phyloP scores from a whole-genome alignment of 805 yeast genomes.

The Zygosaccharomyces bailii region DNA sequence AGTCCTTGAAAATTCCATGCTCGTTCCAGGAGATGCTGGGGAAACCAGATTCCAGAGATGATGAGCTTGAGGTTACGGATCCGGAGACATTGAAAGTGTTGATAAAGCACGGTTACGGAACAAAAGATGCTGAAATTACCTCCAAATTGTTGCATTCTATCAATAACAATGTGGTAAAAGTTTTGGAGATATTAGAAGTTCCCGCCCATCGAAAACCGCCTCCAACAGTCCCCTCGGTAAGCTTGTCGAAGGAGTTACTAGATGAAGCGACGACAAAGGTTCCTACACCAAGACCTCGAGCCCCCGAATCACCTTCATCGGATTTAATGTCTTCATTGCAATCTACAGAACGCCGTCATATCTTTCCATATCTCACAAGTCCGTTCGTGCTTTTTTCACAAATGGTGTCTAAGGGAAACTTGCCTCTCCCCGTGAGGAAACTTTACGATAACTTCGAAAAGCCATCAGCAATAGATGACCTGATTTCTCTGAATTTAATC shows the following conservation, averaged over 20 bases:
- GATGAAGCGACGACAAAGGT: background rate
- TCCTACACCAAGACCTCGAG: background rate
- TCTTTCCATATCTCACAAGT: conserved; percentile 15
- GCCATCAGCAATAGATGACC: conserved; percentile 39
- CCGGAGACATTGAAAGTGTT: conserved; percentile 18
- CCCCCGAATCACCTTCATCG: conserved; percentile 1
- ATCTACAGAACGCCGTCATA: conserved; percentile 15
- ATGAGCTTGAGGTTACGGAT: conserved; percentile 7
- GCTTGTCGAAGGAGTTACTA: background rate
- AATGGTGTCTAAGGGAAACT: conserved; percentile 17
- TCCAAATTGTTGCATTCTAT: conserved; percentile 19
- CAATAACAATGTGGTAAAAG: conserved; percentile 16
- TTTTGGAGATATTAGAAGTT: conserved; percentile 13
- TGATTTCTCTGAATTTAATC: conserved; percentile 50
- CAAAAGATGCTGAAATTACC: conserved; percentile 15
- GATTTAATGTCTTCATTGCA: conserved; percentile 9
- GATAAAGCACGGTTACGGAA: conserved; percentile 19
- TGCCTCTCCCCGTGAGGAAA: conserved; percentile 19
- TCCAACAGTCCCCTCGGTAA: background rate
- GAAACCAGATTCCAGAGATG: conserved; percentile 1
- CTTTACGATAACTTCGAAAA: conserved; percentile 13
- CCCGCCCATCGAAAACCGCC: background rate
- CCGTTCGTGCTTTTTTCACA: conserved; percentile 20
- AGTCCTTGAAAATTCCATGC: conserved; percentile 49
- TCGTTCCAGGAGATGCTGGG: conserved; percentile 41